Evolutionary conservation across 495 filamentous ascomycete species (phyloP).

Genomic region (Chlorociboria aeruginascens): DNA sequence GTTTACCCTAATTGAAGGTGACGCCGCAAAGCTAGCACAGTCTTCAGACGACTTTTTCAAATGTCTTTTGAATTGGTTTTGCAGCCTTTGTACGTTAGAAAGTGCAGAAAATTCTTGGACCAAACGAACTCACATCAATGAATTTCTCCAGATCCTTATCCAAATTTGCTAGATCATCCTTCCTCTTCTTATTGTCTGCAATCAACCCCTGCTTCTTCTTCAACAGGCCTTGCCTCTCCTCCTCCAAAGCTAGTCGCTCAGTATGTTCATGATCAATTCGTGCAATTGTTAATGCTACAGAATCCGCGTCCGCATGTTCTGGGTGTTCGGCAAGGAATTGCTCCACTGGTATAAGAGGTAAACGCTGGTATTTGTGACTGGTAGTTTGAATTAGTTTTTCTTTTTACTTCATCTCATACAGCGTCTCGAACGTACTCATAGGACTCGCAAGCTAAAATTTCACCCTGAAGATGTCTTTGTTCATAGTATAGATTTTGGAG

Average conservation of each 20-base stretch:
- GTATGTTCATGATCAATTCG: constrained; percentile 84
- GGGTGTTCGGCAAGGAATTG: constrained; percentile 74
- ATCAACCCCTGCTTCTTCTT: constrained; percentile 87
- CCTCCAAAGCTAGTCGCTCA: constrained; percentile 77
- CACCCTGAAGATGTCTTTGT: constrained; percentile 76
- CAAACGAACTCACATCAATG: constrained; percentile 47
- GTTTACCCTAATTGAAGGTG: too few species aligned
- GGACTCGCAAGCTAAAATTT: constrained; percentile 81
- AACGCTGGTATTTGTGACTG: constrained; percentile 77
- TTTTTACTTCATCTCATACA: neutral
- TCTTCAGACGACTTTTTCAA: constrained; percentile 54
- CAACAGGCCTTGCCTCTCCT: constrained; percentile 71
- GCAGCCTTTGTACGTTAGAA: constrained; percentile 42
- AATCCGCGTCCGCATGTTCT: constrained; percentile 53
- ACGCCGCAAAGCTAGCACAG: neutral
- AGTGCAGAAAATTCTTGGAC: neutral
- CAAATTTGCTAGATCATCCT: constrained; percentile 80
- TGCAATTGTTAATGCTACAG: constrained; percentile 77
- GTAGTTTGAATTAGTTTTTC: neutral
- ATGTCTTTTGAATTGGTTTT: constrained; percentile 73
- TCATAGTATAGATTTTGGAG: constrained; percentile 97
- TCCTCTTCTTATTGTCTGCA: constrained; percentile 87
- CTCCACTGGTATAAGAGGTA: constrained; percentile 73
- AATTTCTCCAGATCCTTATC: constrained; percentile 87
- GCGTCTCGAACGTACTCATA: constrained; percentile 60